Base-by-base conservation (phyloP, 371 early-diverging fungal species). In the Actinomortierella wolfii region DNA sequence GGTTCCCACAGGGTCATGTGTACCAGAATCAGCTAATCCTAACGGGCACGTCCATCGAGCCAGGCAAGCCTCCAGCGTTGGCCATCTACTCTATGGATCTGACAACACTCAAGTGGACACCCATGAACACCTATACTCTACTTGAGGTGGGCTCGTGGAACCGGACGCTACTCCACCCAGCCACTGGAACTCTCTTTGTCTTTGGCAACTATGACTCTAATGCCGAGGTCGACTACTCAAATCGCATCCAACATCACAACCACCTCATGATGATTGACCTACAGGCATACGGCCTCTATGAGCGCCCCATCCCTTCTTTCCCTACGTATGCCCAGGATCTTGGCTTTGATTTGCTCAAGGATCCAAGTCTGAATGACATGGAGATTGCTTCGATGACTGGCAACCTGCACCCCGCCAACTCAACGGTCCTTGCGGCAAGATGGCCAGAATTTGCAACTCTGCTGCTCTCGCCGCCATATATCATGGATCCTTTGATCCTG, bases 121-220 rank as follows among this genome's bases (percentile, higher is more conserved):
- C 66, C 8, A 64, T 84, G 6, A 41, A 52, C 14, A 83, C 78
- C 39, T 82, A 78, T 11, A 58, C 68, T 1, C 59, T 62, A 25
- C 76, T 79, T 52, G 68, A 73, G 25, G 49, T 56, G 0, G 83
- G 83, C 6, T 81, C 81, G 51, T 84, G 85, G 85, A 85, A 80
- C 67, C 73, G 80, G 58, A 77, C 81, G 13, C 18, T 83, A 0
- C 63, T 84, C 4, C 79, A 82, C 20, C 77, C 81, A 23, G 76
- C 77, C 24, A 74, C 80, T 18, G 81, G 84, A 42, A 75, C 78
- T 2, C 63, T 82, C 49, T 58, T 83, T 23, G 59, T 84, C 26
- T 84, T 84, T 61, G 85, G 85, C 20, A 73, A 83, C 41, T 65
- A 66, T n/a, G 64, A 68, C 1, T 73, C 85, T 21, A 73, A 79